A percentile compares a stretch with the other conserved stretches of the same genome.
Conservation (phyloP, 2,329 filamentous ascomycete genomes). For the Stachybotrys echinatus region DNA sequence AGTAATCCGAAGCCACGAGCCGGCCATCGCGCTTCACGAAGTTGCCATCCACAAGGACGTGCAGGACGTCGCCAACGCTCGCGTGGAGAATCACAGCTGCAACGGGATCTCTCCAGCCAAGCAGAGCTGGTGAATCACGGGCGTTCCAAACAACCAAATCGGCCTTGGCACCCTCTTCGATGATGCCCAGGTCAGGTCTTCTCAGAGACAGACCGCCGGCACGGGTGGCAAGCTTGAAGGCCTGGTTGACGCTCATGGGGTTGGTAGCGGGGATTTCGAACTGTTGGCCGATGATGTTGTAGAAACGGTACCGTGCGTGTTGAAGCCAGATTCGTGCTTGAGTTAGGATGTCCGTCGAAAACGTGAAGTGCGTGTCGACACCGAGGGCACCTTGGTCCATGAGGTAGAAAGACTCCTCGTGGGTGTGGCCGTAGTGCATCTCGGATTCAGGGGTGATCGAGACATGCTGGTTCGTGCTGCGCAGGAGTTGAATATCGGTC, state of each 20-base stretch:
- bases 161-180: constrained; percentile 44
- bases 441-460: constrained; percentile 56
- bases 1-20: constrained; percentile 23
- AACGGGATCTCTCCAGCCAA: constrained; percentile 51
- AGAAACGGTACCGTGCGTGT: constrained; percentile 31
- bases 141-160: constrained; percentile 50
- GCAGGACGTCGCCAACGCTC: constrained; percentile 43
- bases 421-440: constrained; percentile 51
- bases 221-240: constrained; percentile 49
- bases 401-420: constrained; percentile 34
- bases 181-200: constrained; percentile 43
- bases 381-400: constrained; percentile 48
- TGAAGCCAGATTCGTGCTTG: constrained; percentile 53
- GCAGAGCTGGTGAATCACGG: constrained; percentile 36
- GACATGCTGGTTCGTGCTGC: constrained; percentile 44
- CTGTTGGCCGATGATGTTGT: constrained; percentile 27
- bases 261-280: constrained; percentile 40
- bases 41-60: constrained; percentile 44
- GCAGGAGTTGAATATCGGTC: constrained; percentile 34
- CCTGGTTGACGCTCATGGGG: constrained; percentile 49
- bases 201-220: constrained; percentile 46
- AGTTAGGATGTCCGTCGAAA: constrained; percentile 41
- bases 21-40: constrained; percentile 41
- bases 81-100: constrained; percentile 52
- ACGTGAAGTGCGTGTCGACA: constrained; percentile 50